phyloP scores from a whole-genome alignment of 345 rosid species.

The Passiflora organensis region DNA sequence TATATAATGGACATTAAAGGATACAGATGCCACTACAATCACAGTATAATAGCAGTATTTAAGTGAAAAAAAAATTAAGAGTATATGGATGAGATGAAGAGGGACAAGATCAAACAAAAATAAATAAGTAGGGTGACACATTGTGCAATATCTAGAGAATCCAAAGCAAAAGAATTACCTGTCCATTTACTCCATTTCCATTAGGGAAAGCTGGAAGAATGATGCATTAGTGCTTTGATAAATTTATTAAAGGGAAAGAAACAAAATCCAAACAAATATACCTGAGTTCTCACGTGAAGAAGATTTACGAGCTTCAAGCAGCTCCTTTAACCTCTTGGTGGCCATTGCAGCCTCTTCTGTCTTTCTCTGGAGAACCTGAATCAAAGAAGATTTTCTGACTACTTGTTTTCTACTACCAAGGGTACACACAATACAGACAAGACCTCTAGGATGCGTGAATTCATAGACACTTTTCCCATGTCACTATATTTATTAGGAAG shows the following conservation, averaged over 20 bases:
- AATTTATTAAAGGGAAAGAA: constrained; percentile 11
- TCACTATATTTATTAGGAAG: too few relatives aligned
- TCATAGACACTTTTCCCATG: too few relatives aligned
- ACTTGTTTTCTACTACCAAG: not conserved
- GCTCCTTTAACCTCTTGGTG: constrained; percentile 90
- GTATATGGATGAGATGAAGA: too few relatives aligned
- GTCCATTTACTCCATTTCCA: constrained; percentile 75
- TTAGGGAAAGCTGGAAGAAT: constrained; percentile 56
- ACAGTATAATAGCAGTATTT: too few relatives aligned
- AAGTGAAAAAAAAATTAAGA: too few relatives aligned
- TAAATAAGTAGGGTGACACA: too few relatives aligned
- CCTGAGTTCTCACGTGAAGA: constrained; percentile 77
- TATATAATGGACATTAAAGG: too few relatives aligned
- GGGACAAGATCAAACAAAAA: too few relatives aligned
- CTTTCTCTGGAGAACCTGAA: constrained; percentile 96
- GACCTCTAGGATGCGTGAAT: too few relatives aligned
- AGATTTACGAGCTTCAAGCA: constrained; percentile 94
- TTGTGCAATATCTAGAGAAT: not conserved
- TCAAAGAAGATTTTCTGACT: constrained; percentile 10
- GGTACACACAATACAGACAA: too few relatives aligned
- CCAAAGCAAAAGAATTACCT: constrained; percentile 41
- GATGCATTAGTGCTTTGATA: constrained; percentile 27
- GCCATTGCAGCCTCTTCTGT: constrained; percentile 99
- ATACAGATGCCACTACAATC: too few relatives aligned
- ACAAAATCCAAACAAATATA: constrained; percentile 14